Percentiles rank a stretch among this genome's conserved stretches.
Conservation (phyloP, 345 rosid genomes). For the Passiflora organensis region DNA sequence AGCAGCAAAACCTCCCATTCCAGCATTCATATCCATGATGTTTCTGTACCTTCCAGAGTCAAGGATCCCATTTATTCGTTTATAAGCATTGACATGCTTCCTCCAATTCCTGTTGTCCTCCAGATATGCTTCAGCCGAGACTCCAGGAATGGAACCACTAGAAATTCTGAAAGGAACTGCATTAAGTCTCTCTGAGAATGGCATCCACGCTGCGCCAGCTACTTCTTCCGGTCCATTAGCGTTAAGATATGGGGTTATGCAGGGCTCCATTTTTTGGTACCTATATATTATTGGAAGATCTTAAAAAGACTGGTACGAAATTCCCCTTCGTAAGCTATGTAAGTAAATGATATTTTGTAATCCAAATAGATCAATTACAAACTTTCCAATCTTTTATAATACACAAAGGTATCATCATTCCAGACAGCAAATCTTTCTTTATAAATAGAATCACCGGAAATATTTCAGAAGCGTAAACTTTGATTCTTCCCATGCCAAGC, state of each 20-base stretch:
- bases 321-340: neutral
- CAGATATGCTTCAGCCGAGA: constrained; percentile 11
- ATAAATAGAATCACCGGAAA: too few species aligned
- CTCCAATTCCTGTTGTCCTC: constrained; percentile 23
- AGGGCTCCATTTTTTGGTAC: constrained; percentile 28
- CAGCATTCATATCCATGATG: constrained; percentile 31
- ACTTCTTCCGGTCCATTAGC: constrained; percentile 27
- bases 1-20: constrained; percentile 35
- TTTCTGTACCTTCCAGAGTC: constrained; percentile 31
- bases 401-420: too few species aligned
- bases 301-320: neutral
- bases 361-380: neutral
- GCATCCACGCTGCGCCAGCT: constrained; percentile 32
- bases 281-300: constrained; percentile 3
- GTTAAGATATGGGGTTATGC: constrained; percentile 19
- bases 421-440: too few species aligned
- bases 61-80: constrained; percentile 22
- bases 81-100: constrained; percentile 31
- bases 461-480: too few species aligned
- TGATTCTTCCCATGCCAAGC: too few species aligned
- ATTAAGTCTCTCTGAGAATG: constrained; percentile 25
- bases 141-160: constrained; percentile 20
- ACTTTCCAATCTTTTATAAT: too few species aligned
- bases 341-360: neutral
- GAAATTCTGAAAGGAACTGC: constrained; percentile 25